A percentile compares a stretch with the other conserved stretches of the same genome.
phyloP scores from a whole-genome alignment of 208 protist species.

The Trypanosoma lewisi region DNA sequence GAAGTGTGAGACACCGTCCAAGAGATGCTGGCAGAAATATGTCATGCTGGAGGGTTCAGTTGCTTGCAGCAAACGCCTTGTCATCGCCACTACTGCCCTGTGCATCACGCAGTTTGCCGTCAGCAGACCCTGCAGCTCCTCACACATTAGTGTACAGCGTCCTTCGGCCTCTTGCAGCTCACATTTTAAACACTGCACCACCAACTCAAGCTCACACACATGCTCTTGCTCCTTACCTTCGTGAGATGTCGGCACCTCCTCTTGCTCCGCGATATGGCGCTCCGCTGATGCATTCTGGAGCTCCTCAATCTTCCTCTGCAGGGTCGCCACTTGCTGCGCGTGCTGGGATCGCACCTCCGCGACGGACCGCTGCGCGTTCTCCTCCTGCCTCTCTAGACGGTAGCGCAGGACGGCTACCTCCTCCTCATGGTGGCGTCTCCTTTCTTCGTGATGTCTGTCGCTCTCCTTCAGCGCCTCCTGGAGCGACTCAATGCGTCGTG shows the following conservation, averaged over 20 bases:
- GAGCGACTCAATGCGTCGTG: slow-evolving; percentile 16
- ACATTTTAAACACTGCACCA: background rate
- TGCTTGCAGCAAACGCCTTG: background rate
- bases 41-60: background rate
- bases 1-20: background rate
- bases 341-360: slow-evolving; percentile 1
- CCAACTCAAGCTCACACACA: background rate
- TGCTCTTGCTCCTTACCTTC: background rate
- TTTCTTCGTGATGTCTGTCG: slow-evolving; percentile 6
- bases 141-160: slow-evolving; percentile 8
- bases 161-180: slow-evolving; percentile 2
- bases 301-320: background rate
- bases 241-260: background rate
- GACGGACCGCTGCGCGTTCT: slow-evolving; percentile 8
- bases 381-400: slow-evolving; percentile 9
- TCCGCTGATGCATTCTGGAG: background rate
- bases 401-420: slow-evolving; percentile 2
- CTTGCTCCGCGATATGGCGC: background rate
- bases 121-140: background rate
- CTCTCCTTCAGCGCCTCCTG: slow-evolving; percentile 4
- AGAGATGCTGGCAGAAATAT: background rate
- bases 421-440: slow-evolving; percentile 12
- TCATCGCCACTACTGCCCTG: background rate
- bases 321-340: slow-evolving; percentile 1
- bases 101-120: background rate